Conservation (phyloP, 2,329 filamentous ascomycete genomes). For the Penicillium sp. region DNA sequence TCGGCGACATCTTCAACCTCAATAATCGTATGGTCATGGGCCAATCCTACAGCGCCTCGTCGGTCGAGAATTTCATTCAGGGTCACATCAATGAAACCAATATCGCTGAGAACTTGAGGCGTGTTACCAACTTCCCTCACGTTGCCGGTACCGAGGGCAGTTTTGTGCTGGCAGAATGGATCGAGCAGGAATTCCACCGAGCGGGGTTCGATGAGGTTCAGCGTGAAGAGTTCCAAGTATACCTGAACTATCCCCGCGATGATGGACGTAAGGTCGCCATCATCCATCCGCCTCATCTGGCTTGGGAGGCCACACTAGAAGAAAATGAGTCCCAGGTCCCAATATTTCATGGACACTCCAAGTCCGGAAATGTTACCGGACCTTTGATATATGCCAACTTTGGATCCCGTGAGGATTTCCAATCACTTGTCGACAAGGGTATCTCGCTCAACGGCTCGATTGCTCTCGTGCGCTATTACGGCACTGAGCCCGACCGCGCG, state of each 20-base stretch:
- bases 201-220: slow-evolving; percentile 70
- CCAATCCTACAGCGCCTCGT: slow-evolving; percentile 77
- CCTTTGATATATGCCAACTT: slow-evolving; percentile 91
- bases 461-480: slow-evolving; percentile 75
- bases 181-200: slow-evolving; percentile 69
- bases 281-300: slow-evolving; percentile 61
- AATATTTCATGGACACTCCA: slow-evolving; percentile 85
- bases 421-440: slow-evolving; percentile 63
- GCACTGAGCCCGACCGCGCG: slow-evolving; percentile 65
- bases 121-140: slow-evolving; percentile 80
- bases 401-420: slow-evolving; percentile 78
- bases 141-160: slow-evolving; percentile 93
- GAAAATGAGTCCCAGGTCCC: slow-evolving; percentile 73
- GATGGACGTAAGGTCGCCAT: slow-evolving; percentile 78
- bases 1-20: slow-evolving; percentile 73
- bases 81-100: slow-evolving; percentile 63
- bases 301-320: slow-evolving; percentile 78
- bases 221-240: slow-evolving; percentile 78
- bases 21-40: slow-evolving; percentile 60
- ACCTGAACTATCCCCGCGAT: slow-evolving; percentile 81
- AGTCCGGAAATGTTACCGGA: slow-evolving; percentile 77
- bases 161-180: slow-evolving; percentile 76
- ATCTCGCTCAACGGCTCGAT: slow-evolving; percentile 75
- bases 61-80: slow-evolving; percentile 70
- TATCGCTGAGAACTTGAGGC: slow-evolving; percentile 68